Base-by-base conservation (phyloP, 2,329 filamentous ascomycete species). In the Colletotrichum plurivorum region DNA sequence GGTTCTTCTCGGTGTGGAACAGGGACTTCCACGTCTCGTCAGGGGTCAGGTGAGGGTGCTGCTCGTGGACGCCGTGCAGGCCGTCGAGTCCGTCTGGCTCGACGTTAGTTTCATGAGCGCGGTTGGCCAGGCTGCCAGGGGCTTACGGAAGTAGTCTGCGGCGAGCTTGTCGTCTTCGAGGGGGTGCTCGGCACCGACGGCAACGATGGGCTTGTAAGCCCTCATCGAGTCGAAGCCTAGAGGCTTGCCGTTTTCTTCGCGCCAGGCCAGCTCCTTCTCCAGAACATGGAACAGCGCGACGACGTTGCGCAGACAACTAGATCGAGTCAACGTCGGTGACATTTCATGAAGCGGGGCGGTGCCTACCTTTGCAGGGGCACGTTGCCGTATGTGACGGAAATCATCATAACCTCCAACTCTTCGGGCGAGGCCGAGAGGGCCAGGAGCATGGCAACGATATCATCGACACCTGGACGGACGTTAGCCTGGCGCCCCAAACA, bases 351-450 rank as follows among this genome's bases (percentile, higher is more conserved):
- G 12, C 13, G 31, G 9, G 16, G n/a, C 43, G 46, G 15, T 12
- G 73, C 82, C 69, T 79, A 94, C 93, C 90, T 95, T 71, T 94
- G 87, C 16, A 97, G 89, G 73, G 95, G 90, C 22, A 98, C 93
- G 78, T 99, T 99, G 65, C 96, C 96, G 79, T 96, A 98, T 1
- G 95, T 97, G 69, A 98, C 87, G 1, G 94, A 97, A 65, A 99
- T 86, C 80, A 98, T 87, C 54, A 93, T 81, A 43, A 98, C 85
- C 78, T 98, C 94, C 22, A 98, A 85, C 77, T 98, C 95, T 73
- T 97, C 93, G 0, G 92, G 88, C 25, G 89, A 90, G 41, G 94
- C 91, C 61, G 94, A 92, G 69, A 98, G 88, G 4, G 96, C 95
- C 58, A 98, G 86, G 41, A 99, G 86, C 79, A 98, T 88, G 53